phyloP scores from a whole-genome alignment of 331 rosid genomes.

The Stylosanthes scabra region DNA sequence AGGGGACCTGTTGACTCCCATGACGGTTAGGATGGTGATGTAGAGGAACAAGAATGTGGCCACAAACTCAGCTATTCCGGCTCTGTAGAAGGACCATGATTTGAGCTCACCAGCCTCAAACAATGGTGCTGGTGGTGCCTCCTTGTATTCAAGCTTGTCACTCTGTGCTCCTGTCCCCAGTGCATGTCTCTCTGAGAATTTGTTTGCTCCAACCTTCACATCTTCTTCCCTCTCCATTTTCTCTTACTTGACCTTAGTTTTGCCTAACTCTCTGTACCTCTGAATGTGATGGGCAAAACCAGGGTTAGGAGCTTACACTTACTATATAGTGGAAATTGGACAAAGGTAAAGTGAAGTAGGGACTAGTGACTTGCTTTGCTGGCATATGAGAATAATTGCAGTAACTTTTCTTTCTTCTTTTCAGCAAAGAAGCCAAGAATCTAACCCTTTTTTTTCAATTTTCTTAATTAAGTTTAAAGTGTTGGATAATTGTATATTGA shows the following conservation, averaged over 20 bases:
- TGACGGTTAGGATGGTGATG: constrained; percentile 83
- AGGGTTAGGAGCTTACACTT: background rate
- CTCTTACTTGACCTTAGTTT: background rate
- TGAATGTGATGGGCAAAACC: background rate
- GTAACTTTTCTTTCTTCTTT: background rate
- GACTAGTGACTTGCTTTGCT: constrained; percentile 11
- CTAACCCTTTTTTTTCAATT: too few species aligned
- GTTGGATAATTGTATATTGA: background rate
- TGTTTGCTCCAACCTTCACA: constrained; percentile 86
- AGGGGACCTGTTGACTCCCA: constrained; percentile 63
- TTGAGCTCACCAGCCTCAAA: constrained; percentile 81
- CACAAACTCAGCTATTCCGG: constrained; percentile 88
- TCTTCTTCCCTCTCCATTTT: constrained; percentile 69
- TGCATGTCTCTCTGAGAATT: constrained; percentile 73
- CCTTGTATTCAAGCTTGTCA: constrained; percentile 75
- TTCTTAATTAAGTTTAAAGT: background rate
- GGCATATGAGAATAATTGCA: background rate
- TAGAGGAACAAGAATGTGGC: constrained; percentile 93
- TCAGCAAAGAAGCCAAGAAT: background rate
- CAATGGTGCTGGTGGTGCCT: constrained; percentile 84
- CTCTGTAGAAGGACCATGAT: constrained; percentile 94
- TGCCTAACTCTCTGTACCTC: constrained; percentile 1
- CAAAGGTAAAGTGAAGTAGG: background rate
- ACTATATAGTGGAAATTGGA: constrained; percentile 22
- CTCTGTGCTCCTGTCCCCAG: constrained; percentile 74